These are phyloP conservation scores for Malus hybrid DNA, from an alignment of 331 rosid genomes.

Conservation along the genomic window DNA sequence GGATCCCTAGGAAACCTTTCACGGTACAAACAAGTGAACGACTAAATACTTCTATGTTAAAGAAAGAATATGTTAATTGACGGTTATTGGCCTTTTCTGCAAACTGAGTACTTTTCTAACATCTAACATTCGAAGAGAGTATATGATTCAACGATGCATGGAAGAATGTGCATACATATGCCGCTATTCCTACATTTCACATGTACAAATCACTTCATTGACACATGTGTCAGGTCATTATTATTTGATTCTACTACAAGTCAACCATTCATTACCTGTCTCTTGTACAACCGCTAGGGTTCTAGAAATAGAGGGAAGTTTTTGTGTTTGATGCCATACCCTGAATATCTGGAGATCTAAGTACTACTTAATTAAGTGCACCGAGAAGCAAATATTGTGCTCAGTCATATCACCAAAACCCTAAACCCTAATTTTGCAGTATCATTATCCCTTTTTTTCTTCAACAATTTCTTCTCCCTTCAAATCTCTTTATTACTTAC, in stretches of 20 bases:
- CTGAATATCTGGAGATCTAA: background rate
- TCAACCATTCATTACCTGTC: background rate
- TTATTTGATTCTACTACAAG: background rate
- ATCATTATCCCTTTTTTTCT: background rate
- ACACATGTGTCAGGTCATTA: too few species aligned
- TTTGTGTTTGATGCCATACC: too few species aligned
- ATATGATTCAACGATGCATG: background rate
- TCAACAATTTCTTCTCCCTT: background rate
- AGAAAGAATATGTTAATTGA: background rate
- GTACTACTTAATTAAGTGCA: background rate
- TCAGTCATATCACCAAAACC: background rate
- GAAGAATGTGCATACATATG: too few species aligned
- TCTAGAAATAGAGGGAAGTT: background rate
- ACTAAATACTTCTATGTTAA: background rate
- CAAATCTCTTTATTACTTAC: background rate
- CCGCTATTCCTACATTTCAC: background rate
- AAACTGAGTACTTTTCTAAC: background rate
- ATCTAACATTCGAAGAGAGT: background rate
- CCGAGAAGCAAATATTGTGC: background rate
- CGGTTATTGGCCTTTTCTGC: conserved; percentile 1
- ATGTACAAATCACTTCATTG: too few species aligned
- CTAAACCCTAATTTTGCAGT: background rate
- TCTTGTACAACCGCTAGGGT: background rate
- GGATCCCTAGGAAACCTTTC: background rate
- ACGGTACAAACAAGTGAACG: background rate